Conservation (phyloP, 805 yeast genomes). For the Candida maltosa region DNA sequence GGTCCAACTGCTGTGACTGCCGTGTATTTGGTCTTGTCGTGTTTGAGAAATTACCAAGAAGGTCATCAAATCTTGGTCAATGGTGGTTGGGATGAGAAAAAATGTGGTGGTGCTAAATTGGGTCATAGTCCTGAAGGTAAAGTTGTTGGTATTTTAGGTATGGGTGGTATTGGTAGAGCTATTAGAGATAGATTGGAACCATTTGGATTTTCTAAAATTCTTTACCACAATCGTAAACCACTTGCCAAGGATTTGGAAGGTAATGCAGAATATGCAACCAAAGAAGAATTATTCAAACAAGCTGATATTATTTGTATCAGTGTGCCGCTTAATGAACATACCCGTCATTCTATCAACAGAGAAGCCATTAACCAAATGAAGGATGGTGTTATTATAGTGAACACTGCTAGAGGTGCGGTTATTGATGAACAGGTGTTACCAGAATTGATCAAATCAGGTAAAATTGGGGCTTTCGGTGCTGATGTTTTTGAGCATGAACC, state of each 20-base stretch:
- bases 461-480: slow-evolving; percentile 64
- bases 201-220: slow-evolving; percentile 69
- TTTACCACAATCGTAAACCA: slow-evolving; percentile 68
- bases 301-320: slow-evolving; percentile 74
- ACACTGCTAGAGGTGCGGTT: slow-evolving; percentile 88
- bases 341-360: slow-evolving; percentile 66
- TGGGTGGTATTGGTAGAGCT: slow-evolving; percentile 89
- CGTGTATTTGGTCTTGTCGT: slow-evolving; percentile 57
- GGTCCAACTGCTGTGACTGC: slow-evolving; percentile 73
- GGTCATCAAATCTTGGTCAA: slow-evolving; percentile 50
- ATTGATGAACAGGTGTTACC: slow-evolving; percentile 63
- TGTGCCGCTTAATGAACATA: slow-evolving; percentile 70
- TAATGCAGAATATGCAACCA: slow-evolving; percentile 67
- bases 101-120: slow-evolving; percentile 49
- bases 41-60: slow-evolving; percentile 62
- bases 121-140: slow-evolving; percentile 79
- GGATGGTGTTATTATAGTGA: slow-evolving; percentile 71
- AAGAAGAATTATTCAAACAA: slow-evolving; percentile 61
- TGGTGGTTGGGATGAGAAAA: slow-evolving; percentile 59
- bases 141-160: slow-evolving; percentile 75
- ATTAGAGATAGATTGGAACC: slow-evolving; percentile 69
- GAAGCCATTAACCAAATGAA: slow-evolving; percentile 67
- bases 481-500: slow-evolving; percentile 82
- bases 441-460: slow-evolving; percentile 56
- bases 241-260: slow-evolving; percentile 60